A percentile compares a stretch with the other conserved stretches of the same genome.
These are phyloP conservation scores for Globisporangium spiculum DNA, from an alignment of 352 stramenopile species.

Conservation along the genomic window DNA sequence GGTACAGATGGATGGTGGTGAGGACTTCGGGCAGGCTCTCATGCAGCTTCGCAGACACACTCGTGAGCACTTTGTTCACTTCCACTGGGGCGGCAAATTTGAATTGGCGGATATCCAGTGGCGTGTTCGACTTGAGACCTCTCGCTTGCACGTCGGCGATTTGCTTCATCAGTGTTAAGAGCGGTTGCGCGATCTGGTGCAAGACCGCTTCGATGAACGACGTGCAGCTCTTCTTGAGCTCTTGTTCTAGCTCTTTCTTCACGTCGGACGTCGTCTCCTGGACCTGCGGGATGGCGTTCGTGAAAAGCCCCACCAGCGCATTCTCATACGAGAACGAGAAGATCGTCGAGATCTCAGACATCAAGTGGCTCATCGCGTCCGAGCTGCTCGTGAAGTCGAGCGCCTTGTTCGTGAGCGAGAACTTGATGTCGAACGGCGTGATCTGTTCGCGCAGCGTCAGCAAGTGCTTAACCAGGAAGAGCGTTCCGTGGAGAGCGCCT, in stretches of 20 bases:
- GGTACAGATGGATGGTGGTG: constrained; percentile 66
- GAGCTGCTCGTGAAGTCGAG: constrained; percentile 75
- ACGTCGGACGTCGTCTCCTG: constrained; percentile 76
- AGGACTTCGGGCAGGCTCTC: constrained; percentile 38
- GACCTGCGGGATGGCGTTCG: constrained; percentile 71
- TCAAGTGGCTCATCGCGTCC: constrained; percentile 69
- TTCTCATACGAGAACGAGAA: constrained; percentile 67
- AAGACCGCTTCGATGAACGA: constrained; percentile 75
- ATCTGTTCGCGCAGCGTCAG: constrained; percentile 84
- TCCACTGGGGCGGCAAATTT: constrained; percentile 37
- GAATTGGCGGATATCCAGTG: constrained; percentile 43
- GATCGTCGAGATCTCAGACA: constrained; percentile 60
- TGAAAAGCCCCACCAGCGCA: constrained; percentile 56
- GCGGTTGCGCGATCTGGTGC: constrained; percentile 49
- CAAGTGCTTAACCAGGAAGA: constrained; percentile 83
- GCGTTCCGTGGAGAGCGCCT: constrained; percentile 51
- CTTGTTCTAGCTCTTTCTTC: constrained; percentile 75
- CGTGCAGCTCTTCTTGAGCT: constrained; percentile 80
- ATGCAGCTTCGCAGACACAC: constrained; percentile 40
- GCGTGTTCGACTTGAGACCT: constrained; percentile 25
- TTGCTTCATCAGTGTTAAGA: constrained; percentile 67
- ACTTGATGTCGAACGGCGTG: constrained; percentile 83
- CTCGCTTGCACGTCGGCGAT: constrained; percentile 46
- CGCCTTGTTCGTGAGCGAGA: constrained; percentile 64
- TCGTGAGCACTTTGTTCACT: constrained; percentile 45